Evolutionary conservation across 2,329 filamentous ascomycete species (phyloP), one percentile per base, ranked within the genome.

Genomic region (Cyphellophora attinorum): DNA sequence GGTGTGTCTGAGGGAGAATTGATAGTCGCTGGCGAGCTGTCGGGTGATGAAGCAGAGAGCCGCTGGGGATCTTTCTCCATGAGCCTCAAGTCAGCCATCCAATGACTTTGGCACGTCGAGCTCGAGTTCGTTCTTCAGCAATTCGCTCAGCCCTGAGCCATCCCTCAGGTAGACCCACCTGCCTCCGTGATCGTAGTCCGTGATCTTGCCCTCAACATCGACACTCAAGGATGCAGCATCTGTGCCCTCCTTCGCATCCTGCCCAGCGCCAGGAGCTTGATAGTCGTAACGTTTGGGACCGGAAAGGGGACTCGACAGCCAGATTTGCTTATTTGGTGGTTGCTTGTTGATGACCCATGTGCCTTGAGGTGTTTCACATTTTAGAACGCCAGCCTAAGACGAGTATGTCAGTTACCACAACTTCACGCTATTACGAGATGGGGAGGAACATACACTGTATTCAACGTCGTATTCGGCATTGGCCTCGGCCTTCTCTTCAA

Each of bases 321-420:
- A 98, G 54, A 98, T 94, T 57, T 80, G 91, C 68, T 86, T 91
- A 69, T 95, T 96, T 13, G 89, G 86, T 0, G 91, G 91, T 60
- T 98, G 91, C 62, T 98, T 98, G 74, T 98, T 98, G 63, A 98
- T 73, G 40, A 98, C 84, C 56, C 93, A 98, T 18, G 76, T 89
- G 42, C 88, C 86, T 25, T 41, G 28, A 18, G 21, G 21, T 8
- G 21, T 25, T n/a, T 8, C n/a, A 8, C 8, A 25, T n/a, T 25
- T n/a, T 8, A 33, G 76, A 67, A 10, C n/a, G 21, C 21, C 21
- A 8, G 21, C 8, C 21, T 25, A 25, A 25, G 21, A 25, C 21
- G n/a, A 8, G n/a, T n/a, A 25, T 25, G 21, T 25, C 21, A 25
- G 21, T 25, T 8, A 8, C 70, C 18, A 34, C 29, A 5, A 18